phyloP scores from a whole-genome alignment of 257 asterid genomes.

The Rubia yunnanensis region DNA sequence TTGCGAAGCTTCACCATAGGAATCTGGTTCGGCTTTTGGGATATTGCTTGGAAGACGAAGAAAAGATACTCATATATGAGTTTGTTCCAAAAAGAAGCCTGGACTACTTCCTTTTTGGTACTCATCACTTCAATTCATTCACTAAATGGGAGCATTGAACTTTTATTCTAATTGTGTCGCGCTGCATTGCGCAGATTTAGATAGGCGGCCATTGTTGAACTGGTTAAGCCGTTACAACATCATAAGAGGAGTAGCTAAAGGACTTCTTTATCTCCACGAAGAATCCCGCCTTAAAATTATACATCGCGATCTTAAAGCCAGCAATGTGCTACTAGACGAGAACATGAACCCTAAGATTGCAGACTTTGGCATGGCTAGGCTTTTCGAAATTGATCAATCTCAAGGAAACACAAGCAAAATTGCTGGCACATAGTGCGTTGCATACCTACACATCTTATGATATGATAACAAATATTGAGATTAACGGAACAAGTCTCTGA shows the following conservation, averaged over 20 bases:
- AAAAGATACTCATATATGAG: constrained; percentile 28
- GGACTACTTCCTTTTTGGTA: constrained; percentile 22
- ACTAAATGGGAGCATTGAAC: not conserved
- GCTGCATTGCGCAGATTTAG: too few relatives aligned
- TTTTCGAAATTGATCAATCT: constrained; percentile 11
- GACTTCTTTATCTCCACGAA: constrained; percentile 26
- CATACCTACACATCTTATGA: too few relatives aligned
- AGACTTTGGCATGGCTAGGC: constrained; percentile 22
- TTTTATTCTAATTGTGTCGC: not conserved
- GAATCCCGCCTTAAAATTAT: constrained; percentile 20
- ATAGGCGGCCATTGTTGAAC: not conserved
- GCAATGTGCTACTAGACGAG: constrained; percentile 16
- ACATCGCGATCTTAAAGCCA: constrained; percentile 23
- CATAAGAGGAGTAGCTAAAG: constrained; percentile 18
- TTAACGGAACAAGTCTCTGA: not conserved
- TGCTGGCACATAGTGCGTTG: constrained; percentile 22
- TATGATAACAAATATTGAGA: not conserved
- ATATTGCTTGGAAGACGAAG: constrained; percentile 16
- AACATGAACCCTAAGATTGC: constrained; percentile 23
- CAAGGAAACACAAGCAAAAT: constrained; percentile 13
- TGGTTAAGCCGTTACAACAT: constrained; percentile 24
- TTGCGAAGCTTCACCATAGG: constrained; percentile 24
- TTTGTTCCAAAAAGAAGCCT: constrained; percentile 19
- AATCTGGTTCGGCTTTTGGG: constrained; percentile 20
- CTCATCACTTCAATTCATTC: not conserved